Evolutionary conservation across 1,284 basidiomycete species (phyloP).

Genomic region (Leccinum fuscescens): DNA sequence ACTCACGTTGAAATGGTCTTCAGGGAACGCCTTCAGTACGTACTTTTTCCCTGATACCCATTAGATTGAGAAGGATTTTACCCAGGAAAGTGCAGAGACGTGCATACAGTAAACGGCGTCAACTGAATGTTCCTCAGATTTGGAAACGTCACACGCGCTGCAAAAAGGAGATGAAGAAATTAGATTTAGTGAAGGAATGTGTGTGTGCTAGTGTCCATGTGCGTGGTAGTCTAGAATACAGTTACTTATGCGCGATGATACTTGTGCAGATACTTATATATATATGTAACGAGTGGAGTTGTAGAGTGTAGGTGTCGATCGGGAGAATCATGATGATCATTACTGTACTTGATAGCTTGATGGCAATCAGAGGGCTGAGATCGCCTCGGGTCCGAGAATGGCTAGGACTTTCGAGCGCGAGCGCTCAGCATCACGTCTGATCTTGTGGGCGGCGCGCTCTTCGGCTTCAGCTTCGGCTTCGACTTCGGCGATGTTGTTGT

Average conservation of each 20-base stretch:
- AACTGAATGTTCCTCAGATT: background rate
- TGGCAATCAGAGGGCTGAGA: background rate
- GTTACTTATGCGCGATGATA: background rate
- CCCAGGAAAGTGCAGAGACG: too few species aligned
- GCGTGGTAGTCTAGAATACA: background rate
- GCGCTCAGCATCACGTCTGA: slow-evolving; percentile 12
- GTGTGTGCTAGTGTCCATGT: background rate
- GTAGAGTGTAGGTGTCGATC: background rate
- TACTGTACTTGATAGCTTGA: background rate
- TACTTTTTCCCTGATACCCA: too few species aligned
- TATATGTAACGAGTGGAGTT: background rate
- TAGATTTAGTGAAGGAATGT: background rate
- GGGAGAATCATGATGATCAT: background rate
- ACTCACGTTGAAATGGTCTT: too few species aligned
- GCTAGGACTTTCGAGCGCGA: slow-evolving; percentile 13
- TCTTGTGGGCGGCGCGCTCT: slow-evolving; percentile 12
- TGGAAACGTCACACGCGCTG: background rate
- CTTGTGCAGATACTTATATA: background rate
- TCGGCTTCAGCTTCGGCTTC: background rate
- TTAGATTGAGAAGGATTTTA: too few species aligned
- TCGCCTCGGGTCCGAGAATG: background rate
- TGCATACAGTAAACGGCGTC: too few species aligned
- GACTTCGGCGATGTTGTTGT: slow-evolving; percentile 2
- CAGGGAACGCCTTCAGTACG: too few species aligned
- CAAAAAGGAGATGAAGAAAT: background rate